Evolutionary conservation across 148 eudicot genomes (phyloP), one percentile per base, ranked within the genome.

Genomic region (Cornus controversa): DNA sequence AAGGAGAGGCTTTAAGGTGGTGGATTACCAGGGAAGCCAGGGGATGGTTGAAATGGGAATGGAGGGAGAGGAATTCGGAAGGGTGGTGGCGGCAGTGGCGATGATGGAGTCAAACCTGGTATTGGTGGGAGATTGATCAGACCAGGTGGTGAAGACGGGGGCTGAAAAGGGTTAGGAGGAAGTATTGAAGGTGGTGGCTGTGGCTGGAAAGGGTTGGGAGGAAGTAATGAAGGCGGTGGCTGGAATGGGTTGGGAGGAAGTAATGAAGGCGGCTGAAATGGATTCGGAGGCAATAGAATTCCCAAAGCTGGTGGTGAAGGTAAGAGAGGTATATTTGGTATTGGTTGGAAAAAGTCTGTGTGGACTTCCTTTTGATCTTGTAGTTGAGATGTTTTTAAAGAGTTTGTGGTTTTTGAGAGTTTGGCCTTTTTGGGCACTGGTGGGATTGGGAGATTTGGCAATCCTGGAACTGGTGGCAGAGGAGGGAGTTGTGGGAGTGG

Each of bases 401-500:
- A 25, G 5, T 54, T 73, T 67, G 67, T 22, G 4, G 68, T 29
- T 69, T 78, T 36, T 18, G 63, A 31, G 5, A 14, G 4, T 54
- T 22, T 54, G 2, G 60, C 1, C 54, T 60, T 31, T 77, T 73
- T 23, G 34, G 62, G 11, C 37, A 64, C 18, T 27, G 84, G 72
- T 8, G 76, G 82, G 42, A 69, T 75, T 7, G 76, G 82, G 54
- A 69, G 67, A 69, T 34, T 5, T 15, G 83, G 86, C 34, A 67
- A 54, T 3, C 71, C 80, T 0, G 94, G 85, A 37, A 88, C 72
- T 29, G 75, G 80, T 5, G 93, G 91, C 54, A 90, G 85, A 15
- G 58, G 63, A 5, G 92, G 97, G 0, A 91, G 84, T 23, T 5
- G 8, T 0, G 95, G 92, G n/a, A n/a, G n/a, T n/a, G 89, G 89